Evolutionary conservation across 768 basidiomycete species (phyloP).

Genomic region (Mycena alexandri): DNA sequence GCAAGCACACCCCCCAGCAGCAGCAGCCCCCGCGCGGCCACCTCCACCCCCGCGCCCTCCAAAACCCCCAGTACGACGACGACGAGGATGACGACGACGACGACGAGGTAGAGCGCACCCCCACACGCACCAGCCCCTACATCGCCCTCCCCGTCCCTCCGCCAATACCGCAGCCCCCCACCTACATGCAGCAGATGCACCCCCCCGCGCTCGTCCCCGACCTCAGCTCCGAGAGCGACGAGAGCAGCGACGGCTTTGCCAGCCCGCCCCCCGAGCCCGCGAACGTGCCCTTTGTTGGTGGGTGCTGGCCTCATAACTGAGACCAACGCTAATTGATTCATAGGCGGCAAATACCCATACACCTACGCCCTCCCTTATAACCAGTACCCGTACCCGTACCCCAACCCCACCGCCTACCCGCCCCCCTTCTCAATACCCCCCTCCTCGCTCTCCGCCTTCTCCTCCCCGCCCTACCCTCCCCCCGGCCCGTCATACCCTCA

Average conservation of each 20-base stretch:
- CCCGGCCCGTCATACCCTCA: background rate
- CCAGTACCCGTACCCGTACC: too few relatives aligned
- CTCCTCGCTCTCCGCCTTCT: background rate
- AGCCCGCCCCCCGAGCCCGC: conserved; percentile 50
- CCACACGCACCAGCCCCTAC: conserved; percentile 40
- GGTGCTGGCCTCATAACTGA: background rate
- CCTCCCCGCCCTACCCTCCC: background rate
- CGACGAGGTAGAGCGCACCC: conserved; percentile 45
- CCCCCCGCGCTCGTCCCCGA: conserved; percentile 71
- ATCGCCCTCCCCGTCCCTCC: conserved; percentile 41
- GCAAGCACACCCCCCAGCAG: conserved; percentile 31
- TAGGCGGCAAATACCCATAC: conserved; percentile 14
- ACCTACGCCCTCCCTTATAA: conserved; percentile 11
- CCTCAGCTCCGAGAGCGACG: conserved; percentile 73
- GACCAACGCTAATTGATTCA: too few relatives aligned
- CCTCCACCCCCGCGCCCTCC: conserved; percentile 54
- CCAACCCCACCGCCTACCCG: background rate
- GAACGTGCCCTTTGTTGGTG: background rate
- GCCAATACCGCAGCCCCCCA: conserved; percentile 29
- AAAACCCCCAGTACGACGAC: conserved; percentile 22
- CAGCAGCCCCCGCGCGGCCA: conserved; percentile 35
- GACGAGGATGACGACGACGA: conserved; percentile 38
- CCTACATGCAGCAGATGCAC: background rate
- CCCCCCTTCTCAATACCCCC: background rate
- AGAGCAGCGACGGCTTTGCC: conserved; percentile 68